These are phyloP conservation scores for Crithidia brevicula DNA, from an alignment of 208 protist genomes.

Conservation along the genomic window DNA sequence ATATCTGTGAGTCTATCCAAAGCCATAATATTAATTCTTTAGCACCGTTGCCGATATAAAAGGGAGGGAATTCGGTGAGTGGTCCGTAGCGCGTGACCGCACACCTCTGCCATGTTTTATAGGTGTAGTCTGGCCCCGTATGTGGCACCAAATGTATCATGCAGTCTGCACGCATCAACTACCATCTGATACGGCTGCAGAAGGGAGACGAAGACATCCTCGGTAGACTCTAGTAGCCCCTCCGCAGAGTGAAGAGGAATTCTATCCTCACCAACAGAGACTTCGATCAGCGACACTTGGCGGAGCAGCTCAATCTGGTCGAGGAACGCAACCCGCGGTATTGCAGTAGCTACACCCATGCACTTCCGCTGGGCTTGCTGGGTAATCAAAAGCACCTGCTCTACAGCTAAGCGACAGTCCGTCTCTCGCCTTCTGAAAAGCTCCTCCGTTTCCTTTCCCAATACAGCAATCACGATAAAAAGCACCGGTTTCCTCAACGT, in stretches of 20 bases:
- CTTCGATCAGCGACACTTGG: slow-evolving; percentile 81
- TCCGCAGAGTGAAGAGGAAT: slow-evolving; percentile 63
- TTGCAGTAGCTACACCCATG: slow-evolving; percentile 13
- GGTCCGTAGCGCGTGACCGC: too few relatives aligned
- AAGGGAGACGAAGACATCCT: slow-evolving; percentile 74
- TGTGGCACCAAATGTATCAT: slow-evolving; percentile 65
- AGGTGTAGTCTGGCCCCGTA: slow-evolving; percentile 27
- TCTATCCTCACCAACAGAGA: slow-evolving; percentile 77
- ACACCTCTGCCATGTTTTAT: slow-evolving; percentile 12
- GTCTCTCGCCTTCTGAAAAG: slow-evolving; percentile 42
- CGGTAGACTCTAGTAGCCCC: slow-evolving; percentile 57
- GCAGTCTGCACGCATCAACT: slow-evolving; percentile 77
- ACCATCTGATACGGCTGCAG: slow-evolving; percentile 85
- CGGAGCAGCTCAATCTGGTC: slow-evolving; percentile 78
- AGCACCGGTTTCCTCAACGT: slow-evolving; percentile 64
- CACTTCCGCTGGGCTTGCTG: slow-evolving; percentile 42
- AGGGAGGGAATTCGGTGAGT: too few relatives aligned
- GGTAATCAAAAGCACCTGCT: slow-evolving; percentile 56
- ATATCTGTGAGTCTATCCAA: too few relatives aligned
- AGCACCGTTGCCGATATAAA: too few relatives aligned
- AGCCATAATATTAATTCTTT: too few relatives aligned
- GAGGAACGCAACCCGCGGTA: slow-evolving; percentile 43
- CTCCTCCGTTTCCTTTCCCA: slow-evolving; percentile 74
- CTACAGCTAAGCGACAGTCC: slow-evolving; percentile 64
- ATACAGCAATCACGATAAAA: slow-evolving; percentile 69